Percentiles rank a stretch among this genome's conserved stretches.
phyloP scores from a whole-genome alignment of 1,284 basidiomycete species.

The Trichosporon asahii region DNA sequence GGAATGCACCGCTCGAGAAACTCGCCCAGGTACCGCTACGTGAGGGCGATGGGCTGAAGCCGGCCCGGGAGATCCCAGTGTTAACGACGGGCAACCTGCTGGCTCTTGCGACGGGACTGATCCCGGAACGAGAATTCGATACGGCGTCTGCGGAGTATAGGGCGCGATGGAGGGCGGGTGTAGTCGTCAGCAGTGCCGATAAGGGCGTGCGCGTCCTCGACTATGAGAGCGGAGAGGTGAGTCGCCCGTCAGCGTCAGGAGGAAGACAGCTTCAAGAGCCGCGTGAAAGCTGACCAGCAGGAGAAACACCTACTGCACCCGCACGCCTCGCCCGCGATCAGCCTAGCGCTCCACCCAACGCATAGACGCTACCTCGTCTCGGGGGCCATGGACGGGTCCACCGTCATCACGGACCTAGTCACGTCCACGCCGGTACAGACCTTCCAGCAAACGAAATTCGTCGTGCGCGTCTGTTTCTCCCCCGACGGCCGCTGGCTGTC shows the following conservation, averaged over 20 bases:
- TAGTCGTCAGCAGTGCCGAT: slow-evolving; percentile 82
- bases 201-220: slow-evolving; percentile 71
- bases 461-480: slow-evolving; percentile 47
- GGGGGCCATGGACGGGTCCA: slow-evolving; percentile 50
- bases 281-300: slow-evolving; percentile 21
- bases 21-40: slow-evolving; percentile 28
- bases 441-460: slow-evolving; percentile 46
- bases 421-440: slow-evolving; percentile 41
- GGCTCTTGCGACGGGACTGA: slow-evolving; percentile 27
- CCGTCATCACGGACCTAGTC: slow-evolving; percentile 45
- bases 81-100: slow-evolving; percentile 44
- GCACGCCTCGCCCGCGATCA: slow-evolving; percentile 48
- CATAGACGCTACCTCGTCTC: slow-evolving; percentile 46
- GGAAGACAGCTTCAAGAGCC: background rate
- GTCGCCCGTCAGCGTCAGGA: slow-evolving; percentile 13
- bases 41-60: slow-evolving; percentile 22
- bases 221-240: slow-evolving; percentile 66
- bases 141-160: slow-evolving; percentile 42
- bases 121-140: slow-evolving; percentile 44
- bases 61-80: slow-evolving; percentile 31
- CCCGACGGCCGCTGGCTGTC: slow-evolving; percentile 43
- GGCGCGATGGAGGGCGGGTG: slow-evolving; percentile 27
- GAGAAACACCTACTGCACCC: slow-evolving; percentile 41
- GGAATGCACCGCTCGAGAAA: slow-evolving; percentile 20
- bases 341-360: slow-evolving; percentile 45